Conservation (phyloP, 176 grass and related monocot genomes). For the Otatea glauca region DNA sequence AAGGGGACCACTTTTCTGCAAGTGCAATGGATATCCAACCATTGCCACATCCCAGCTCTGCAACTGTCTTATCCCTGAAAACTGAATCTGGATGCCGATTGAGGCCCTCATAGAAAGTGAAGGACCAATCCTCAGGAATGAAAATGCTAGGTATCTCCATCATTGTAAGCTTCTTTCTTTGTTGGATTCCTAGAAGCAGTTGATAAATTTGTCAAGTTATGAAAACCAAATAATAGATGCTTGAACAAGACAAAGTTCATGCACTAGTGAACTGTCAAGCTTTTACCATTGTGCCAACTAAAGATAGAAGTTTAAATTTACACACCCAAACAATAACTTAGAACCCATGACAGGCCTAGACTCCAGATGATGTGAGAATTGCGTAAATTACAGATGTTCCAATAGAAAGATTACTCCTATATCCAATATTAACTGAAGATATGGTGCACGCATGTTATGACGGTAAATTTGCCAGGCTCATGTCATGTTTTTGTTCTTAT, state of each 20-base stretch:
- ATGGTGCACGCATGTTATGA: background rate
- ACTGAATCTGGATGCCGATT: conserved; percentile 87
- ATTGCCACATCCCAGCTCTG: conserved; percentile 92
- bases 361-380: background rate
- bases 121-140: conserved; percentile 98
- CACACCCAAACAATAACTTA: background rate
- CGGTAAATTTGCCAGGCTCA: background rate
- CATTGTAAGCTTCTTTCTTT: conserved; percentile 90
- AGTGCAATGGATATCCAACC: conserved; percentile 99
- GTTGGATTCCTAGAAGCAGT: conserved; percentile 67
- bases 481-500: background rate
- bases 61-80: conserved; percentile 84
- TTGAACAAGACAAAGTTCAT: background rate
- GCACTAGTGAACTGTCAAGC: conserved; percentile 10
- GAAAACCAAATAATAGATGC: conserved; percentile 3
- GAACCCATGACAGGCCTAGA: background rate
- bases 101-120: conserved; percentile 98
- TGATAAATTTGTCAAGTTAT: conserved; percentile 32
- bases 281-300: conserved; percentile 4
- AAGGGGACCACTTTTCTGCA: conserved; percentile 86
- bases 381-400: background rate
- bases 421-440: background rate
- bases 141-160: conserved; percentile 99
- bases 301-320: background rate
- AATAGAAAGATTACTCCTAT: background rate